Conservation (phyloP, 1,284 basidiomycete species). For the Malassezia equina region DNA sequence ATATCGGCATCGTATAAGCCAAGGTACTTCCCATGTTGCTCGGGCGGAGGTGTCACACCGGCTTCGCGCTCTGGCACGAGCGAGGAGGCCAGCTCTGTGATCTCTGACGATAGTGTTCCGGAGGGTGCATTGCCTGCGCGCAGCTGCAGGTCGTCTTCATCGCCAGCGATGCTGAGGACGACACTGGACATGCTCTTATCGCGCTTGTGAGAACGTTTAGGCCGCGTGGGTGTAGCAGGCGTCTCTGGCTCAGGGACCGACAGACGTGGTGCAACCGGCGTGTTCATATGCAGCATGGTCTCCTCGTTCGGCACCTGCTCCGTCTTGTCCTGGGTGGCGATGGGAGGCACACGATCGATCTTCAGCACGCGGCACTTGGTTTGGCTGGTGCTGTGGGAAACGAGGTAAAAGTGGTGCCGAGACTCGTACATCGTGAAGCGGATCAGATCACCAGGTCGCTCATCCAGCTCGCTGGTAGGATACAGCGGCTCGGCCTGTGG, state of each 20-base stretch:
- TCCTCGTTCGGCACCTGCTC: no score
- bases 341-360: conserved; percentile 38
- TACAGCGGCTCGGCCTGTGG: not conserved
- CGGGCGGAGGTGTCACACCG: not conserved
- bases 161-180: conserved; percentile 4
- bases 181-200: conserved; percentile 1
- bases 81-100: conserved; percentile 8
- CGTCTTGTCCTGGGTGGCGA: conserved; percentile 4
- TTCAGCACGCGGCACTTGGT: conserved; percentile 41
- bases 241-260: not conserved
- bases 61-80: not conserved
- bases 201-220: not conserved
- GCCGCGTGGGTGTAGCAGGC: not conserved
- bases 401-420: conserved; percentile 42
- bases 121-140: not conserved
- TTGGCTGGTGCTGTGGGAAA: conserved; percentile 41
- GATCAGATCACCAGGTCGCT: conserved; percentile 32
- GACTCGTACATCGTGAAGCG: conserved; percentile 45
- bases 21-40: conserved; percentile 5
- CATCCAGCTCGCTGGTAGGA: not conserved
- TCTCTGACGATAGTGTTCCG: conserved; percentile 7
- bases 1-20: conserved; percentile 8
- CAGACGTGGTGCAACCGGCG: not conserved
- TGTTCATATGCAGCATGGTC: no score
- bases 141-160: not conserved